Evolutionary conservation across 129 eudicot species (phyloP).

Genomic region (Tagetes erecta): DNA sequence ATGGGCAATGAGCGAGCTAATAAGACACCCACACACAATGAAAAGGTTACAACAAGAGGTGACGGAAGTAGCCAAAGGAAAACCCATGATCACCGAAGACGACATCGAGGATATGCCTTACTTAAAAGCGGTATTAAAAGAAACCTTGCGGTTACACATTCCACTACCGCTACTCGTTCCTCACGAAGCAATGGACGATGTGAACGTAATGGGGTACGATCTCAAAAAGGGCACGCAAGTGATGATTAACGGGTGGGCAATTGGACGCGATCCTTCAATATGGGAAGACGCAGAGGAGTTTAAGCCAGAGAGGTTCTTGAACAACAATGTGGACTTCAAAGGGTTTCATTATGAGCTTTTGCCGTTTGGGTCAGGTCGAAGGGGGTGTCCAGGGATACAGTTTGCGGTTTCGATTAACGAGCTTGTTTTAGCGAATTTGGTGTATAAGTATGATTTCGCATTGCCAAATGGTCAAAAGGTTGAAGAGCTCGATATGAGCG

Average conservation of each 20-base stretch:
- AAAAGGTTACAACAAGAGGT: slow-evolving; percentile 19
- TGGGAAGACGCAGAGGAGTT: slow-evolving; percentile 40
- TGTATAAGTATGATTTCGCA: slow-evolving; percentile 40
- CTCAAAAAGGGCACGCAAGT: slow-evolving; percentile 32
- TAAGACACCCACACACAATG: slow-evolving; percentile 26
- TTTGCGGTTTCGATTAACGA: slow-evolving; percentile 43
- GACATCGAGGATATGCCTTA: slow-evolving; percentile 16
- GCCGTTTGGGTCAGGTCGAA: slow-evolving; percentile 46
- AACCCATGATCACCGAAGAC: slow-evolving; percentile 23
- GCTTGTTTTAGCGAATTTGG: slow-evolving; percentile 47
- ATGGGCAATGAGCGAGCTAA: slow-evolving; percentile 31
- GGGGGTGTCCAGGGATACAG: slow-evolving; percentile 58
- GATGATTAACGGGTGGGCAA: slow-evolving; percentile 42
- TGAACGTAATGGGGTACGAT: slow-evolving; percentile 22
- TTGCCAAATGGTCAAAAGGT: slow-evolving; percentile 37
- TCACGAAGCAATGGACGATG: slow-evolving; percentile 15
- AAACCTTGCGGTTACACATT: slow-evolving; percentile 17
- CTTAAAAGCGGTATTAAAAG: slow-evolving; percentile 30
- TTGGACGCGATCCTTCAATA: slow-evolving; percentile 22
- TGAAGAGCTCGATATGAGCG: slow-evolving; percentile 51
- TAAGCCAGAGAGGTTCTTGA: slow-evolving; percentile 44
- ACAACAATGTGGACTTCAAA: slow-evolving; percentile 26
- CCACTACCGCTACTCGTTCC: slow-evolving; percentile 29
- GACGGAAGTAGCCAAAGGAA: slow-evolving; percentile 16
- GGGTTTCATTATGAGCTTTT: slow-evolving; percentile 41